These are phyloP conservation scores for Camelina sativa DNA, from an alignment of 345 rosid species.

Conservation along the genomic window DNA sequence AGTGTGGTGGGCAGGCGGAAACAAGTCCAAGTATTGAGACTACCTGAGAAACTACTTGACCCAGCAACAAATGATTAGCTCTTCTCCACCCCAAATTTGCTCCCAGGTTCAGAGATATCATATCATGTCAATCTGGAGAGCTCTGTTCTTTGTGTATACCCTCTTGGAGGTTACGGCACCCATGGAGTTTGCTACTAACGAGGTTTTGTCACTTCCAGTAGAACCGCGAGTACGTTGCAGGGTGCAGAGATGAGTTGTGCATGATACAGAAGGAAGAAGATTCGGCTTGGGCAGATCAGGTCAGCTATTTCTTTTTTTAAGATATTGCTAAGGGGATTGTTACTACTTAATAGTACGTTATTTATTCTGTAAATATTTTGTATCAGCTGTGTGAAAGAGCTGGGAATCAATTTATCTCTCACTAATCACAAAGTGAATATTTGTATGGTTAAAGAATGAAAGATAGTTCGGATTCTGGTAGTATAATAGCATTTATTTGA, in stretches of 20 bases:
- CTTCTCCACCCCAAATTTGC: slow-evolving; percentile 18
- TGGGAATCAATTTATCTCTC: neutral
- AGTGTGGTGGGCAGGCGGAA: slow-evolving; percentile 50
- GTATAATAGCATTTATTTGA: neutral
- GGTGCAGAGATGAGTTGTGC: slow-evolving; percentile 26
- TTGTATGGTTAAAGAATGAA: neutral
- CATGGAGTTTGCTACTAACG: slow-evolving; percentile 12
- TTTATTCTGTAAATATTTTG: slow-evolving; percentile 9
- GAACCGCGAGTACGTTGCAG: slow-evolving; percentile 4
- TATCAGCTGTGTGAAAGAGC: slow-evolving; percentile 20
- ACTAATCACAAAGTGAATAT: neutral
- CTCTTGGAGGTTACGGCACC: slow-evolving; percentile 15
- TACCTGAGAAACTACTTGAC: slow-evolving; percentile 40
- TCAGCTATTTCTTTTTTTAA: slow-evolving; percentile 8
- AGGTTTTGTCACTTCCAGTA: slow-evolving; percentile 24
- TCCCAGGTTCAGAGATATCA: slow-evolving; percentile 33
- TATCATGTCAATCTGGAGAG: slow-evolving; percentile 10
- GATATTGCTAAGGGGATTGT: slow-evolving; percentile 9
- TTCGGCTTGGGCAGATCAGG: slow-evolving; percentile 7
- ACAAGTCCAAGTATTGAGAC: slow-evolving; percentile 43
- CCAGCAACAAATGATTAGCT: slow-evolving; percentile 31
- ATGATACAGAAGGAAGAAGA: slow-evolving; percentile 24
- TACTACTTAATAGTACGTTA: neutral
- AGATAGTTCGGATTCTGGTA: neutral
- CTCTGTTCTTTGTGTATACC: slow-evolving; percentile 21